A percentile compares a stretch with the other conserved stretches of the same genome.
phyloP scores from a whole-genome alignment of 1,284 basidiomycete genomes.

The Puccinia hordei region DNA sequence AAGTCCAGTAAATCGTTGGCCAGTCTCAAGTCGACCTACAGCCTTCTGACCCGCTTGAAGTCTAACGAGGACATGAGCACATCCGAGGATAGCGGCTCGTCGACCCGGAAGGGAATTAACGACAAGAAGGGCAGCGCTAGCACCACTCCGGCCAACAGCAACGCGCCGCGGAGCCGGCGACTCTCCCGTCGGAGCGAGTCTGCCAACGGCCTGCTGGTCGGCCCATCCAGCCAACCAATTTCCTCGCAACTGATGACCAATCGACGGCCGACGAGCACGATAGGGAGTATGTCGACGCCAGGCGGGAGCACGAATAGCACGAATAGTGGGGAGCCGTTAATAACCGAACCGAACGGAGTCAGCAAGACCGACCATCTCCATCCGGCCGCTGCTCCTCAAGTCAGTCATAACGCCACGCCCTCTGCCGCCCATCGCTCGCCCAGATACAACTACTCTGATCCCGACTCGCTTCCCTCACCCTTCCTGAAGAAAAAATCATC shows the following conservation, averaged over 20 bases:
- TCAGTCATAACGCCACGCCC: background rate
- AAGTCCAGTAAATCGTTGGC: constrained; percentile 45
- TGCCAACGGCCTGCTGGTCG: constrained; percentile 28
- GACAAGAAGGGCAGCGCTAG: constrained; percentile 15
- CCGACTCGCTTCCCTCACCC: constrained; percentile 42
- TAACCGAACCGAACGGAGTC: background rate
- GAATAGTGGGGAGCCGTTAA: constrained; percentile 21
- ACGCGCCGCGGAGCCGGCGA: constrained; percentile 5
- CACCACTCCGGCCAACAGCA: background rate
- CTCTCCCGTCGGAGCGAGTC: constrained; percentile 47
- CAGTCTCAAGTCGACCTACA: constrained; percentile 43
- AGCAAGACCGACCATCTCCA: constrained; percentile 15
- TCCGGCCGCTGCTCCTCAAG: background rate
- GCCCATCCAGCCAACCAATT: constrained; percentile 3
- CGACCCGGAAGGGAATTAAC: background rate
- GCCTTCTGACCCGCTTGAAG: constrained; percentile 31
- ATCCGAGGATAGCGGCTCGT: constrained; percentile 16
- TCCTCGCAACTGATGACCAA: constrained; percentile 15
- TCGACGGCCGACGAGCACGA: constrained; percentile 36
- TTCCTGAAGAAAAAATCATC: constrained; percentile 48
- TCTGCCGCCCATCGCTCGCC: constrained; percentile 23
- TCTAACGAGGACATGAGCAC: constrained; percentile 23
- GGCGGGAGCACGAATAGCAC: constrained; percentile 37
- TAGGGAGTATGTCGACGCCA: constrained; percentile 22
- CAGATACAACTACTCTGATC: constrained; percentile 45